Conservation (phyloP, 2,329 filamentous ascomycete species). For the Pyrenophora seminiperda region DNA sequence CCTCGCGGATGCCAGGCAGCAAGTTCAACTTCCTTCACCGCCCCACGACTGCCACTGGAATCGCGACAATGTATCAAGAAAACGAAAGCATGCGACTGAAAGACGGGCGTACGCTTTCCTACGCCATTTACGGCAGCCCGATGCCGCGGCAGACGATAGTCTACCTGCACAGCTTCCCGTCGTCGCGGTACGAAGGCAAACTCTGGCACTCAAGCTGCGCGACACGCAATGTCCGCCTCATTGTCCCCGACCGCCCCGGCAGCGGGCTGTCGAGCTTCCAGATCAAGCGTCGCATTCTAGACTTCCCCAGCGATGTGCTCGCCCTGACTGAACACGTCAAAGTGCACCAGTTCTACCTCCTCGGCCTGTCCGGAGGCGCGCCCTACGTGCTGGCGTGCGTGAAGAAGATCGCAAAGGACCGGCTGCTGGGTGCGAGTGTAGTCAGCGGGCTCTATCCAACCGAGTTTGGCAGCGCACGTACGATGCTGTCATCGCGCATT, state of each 20-base stretch:
- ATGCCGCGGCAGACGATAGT: slow-evolving; percentile 50
- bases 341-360: slow-evolving; percentile 50
- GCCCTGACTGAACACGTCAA: slow-evolving; percentile 50
- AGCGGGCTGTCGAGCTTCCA: slow-evolving; percentile 51
- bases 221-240: slow-evolving; percentile 47
- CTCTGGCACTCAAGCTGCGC: slow-evolving; percentile 42
- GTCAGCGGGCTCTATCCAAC: slow-evolving; percentile 35
- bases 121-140: slow-evolving; percentile 51
- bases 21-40: background rate
- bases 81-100: slow-evolving; percentile 34
- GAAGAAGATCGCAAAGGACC: slow-evolving; percentile 41
- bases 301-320: slow-evolving; percentile 52
- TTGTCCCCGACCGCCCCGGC: slow-evolving; percentile 53
- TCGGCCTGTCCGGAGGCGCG: slow-evolving; percentile 55
- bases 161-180: slow-evolving; percentile 53
- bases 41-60: background rate
- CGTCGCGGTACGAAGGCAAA: slow-evolving; percentile 51
- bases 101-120: slow-evolving; percentile 51
- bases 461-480: slow-evolving; percentile 33
- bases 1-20: background rate
- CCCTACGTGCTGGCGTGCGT: slow-evolving; percentile 57
- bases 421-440: slow-evolving; percentile 32
- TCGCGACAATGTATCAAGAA: slow-evolving; percentile 19
- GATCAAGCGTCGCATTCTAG: slow-evolving; percentile 45
- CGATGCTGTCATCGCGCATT: slow-evolving; percentile 30